Evolutionary conservation across 2,329 filamentous ascomycete species (phyloP).

Genomic region (Teratosphaeriaceae sp.): DNA sequence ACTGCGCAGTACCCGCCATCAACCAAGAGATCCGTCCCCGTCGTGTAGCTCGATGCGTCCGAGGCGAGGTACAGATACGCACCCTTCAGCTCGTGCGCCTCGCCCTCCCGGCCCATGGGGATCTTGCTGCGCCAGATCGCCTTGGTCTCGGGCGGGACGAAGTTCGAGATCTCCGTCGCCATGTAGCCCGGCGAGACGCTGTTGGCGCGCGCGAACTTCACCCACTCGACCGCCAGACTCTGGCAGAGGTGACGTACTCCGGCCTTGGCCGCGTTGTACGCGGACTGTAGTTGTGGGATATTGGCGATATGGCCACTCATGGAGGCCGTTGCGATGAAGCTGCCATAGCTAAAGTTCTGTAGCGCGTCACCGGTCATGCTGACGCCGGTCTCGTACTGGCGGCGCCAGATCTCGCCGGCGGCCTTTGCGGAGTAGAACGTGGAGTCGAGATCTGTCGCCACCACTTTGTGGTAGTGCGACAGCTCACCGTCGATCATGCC

Average conservation of each 20-base stretch:
- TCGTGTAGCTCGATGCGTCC: constrained; percentile 77
- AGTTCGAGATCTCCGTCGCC: constrained; percentile 63
- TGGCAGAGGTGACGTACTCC: constrained; percentile 46
- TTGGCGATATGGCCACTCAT: constrained; percentile 77
- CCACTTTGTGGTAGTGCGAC: constrained; percentile 59
- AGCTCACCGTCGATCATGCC: constrained; percentile 59
- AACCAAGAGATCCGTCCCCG: constrained; percentile 57
- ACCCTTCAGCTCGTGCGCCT: constrained; percentile 70
- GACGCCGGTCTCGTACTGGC: constrained; percentile 62
- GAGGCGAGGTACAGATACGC: constrained; percentile 75
- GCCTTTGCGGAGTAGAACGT: constrained; percentile 71
- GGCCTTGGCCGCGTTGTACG: constrained; percentile 34
- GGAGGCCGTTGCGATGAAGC: constrained; percentile 65
- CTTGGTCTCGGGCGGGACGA: constrained; percentile 60
- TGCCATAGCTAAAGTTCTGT: constrained; percentile 22
- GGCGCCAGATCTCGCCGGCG: constrained; percentile 62
- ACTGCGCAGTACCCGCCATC: constrained; percentile 60
- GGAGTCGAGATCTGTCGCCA: constrained; percentile 66
- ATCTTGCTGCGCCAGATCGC: constrained; percentile 71
- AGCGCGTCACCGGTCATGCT: constrained; percentile 33
- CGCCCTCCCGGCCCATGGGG: constrained; percentile 70
- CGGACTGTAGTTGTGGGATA: constrained; percentile 65
- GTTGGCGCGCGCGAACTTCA: constrained; percentile 66
- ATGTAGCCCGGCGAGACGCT: constrained; percentile 71
- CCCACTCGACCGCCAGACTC: constrained; percentile 70